These are phyloP conservation scores for Eucalyptus urophylla DNA, from an alignment of 345 rosid species.

Conservation along the genomic window DNA sequence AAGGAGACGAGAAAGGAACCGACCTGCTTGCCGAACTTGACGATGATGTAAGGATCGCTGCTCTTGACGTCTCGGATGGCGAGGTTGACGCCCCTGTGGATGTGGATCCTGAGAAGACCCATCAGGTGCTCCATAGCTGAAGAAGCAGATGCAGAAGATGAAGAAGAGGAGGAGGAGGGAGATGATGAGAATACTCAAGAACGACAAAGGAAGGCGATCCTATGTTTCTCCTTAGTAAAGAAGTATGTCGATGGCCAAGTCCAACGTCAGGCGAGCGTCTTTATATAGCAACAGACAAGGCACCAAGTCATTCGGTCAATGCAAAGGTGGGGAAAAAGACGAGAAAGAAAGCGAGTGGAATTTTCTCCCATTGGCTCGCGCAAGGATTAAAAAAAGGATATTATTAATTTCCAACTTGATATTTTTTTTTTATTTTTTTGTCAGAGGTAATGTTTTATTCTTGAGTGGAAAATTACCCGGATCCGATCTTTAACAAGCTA, in stretches of 20 bases:
- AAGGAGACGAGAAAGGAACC: neutral
- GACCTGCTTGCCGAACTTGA: constrained; percentile 78
- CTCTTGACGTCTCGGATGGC: constrained; percentile 84
- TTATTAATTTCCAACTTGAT: neutral
- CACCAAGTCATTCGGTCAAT: neutral
- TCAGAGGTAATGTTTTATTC: neutral
- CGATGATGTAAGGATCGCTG: constrained; percentile 87
- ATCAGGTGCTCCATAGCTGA: constrained; percentile 49
- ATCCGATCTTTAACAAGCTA: neutral
- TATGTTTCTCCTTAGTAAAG: neutral
- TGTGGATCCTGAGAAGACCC: constrained; percentile 68
- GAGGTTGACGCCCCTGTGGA: constrained; percentile 75
- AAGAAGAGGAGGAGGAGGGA: neutral
- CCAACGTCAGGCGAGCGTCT: neutral
- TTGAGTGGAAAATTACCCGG: neutral
- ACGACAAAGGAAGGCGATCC: neutral
- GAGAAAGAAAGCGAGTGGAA: neutral
- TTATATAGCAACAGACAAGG: neutral
- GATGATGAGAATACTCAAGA: neutral
- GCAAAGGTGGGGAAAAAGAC: neutral
- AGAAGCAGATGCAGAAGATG: neutral
- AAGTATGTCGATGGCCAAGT: neutral
- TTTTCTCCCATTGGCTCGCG: neutral
- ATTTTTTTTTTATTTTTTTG: neutral
- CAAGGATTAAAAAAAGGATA: neutral